Evolutionary conservation across 306 rosid genomes (phyloP).

Genomic region (Quercus ilex): DNA sequence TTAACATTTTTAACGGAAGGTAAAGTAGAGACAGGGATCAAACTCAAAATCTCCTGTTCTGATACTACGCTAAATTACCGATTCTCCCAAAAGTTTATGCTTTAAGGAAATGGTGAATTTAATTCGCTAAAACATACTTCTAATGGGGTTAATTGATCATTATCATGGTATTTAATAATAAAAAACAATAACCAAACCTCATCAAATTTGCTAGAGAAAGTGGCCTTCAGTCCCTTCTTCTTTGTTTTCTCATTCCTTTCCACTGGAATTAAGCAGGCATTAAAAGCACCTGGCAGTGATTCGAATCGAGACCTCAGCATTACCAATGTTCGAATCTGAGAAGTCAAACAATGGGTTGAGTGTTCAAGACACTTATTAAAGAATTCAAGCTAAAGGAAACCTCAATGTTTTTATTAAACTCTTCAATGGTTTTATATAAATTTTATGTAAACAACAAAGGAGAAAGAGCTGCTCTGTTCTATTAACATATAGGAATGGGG

Average conservation of each 20-base stretch:
- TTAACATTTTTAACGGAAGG: too few species aligned
- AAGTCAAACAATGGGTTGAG: constrained; percentile 18
- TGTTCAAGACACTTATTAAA: constrained; percentile 9
- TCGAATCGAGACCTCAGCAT: constrained; percentile 81
- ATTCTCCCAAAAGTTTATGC: too few species aligned
- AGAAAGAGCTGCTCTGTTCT: background rate
- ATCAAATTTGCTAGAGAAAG: constrained; percentile 62
- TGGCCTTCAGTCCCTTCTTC: constrained; percentile 61
- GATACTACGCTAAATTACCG: too few species aligned
- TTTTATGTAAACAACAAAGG: background rate
- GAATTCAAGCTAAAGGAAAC: constrained; percentile 1
- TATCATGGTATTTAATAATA: constrained; percentile 6
- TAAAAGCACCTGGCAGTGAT: constrained; percentile 88
- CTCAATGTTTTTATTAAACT: background rate
- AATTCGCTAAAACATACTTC: too few species aligned
- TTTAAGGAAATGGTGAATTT: too few species aligned
- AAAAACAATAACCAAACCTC: constrained; percentile 54
- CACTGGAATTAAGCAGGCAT: constrained; percentile 64
- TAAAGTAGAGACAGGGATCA: too few species aligned
- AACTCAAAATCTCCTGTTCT: too few species aligned
- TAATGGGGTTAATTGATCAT: background rate
- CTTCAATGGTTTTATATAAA: background rate
- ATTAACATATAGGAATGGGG: background rate
- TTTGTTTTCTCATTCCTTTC: constrained; percentile 47
- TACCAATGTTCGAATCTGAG: constrained; percentile 86